phyloP scores from a whole-genome alignment of 768 basidiomycete genomes.

The Suillus sp. region DNA sequence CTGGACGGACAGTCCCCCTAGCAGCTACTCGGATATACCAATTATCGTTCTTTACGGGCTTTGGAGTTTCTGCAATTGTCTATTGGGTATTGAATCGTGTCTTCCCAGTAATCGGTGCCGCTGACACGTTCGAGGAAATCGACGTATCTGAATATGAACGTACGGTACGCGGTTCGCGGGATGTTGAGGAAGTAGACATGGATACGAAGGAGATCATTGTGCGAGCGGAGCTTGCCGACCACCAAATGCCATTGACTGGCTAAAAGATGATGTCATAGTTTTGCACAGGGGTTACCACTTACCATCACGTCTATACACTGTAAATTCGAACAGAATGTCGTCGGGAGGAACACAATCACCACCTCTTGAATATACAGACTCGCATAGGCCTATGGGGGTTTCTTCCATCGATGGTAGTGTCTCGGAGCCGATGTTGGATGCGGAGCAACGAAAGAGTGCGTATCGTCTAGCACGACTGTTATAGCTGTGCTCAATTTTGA shows the following conservation, averaged over 20 bases:
- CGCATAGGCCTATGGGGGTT: conserved; percentile 50
- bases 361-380: conserved; percentile 51
- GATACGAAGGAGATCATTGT: background rate
- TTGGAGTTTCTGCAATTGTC: conserved; percentile 64
- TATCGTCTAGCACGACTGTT: background rate
- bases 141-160: conserved; percentile 46
- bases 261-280: background rate
- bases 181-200: background rate
- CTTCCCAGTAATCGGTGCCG: conserved; percentile 60
- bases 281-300: background rate
- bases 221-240: background rate
- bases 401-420: conserved; percentile 44
- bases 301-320: background rate
- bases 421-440: conserved; percentile 40
- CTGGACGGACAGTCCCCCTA: conserved; percentile 62
- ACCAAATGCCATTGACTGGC: background rate
- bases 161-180: background rate
- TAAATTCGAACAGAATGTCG: conserved; percentile 11
- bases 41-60: conserved; percentile 84
- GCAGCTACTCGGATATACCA: conserved; percentile 72
- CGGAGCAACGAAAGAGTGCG: conserved; percentile 47
- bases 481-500: background rate
- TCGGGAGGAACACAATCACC: conserved; percentile 54
- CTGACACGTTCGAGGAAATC: conserved; percentile 52
- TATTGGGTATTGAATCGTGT: conserved; percentile 60